Conservation (phyloP, 495 filamentous ascomycete genomes). For the Pseudevernia furfuracea region DNA sequence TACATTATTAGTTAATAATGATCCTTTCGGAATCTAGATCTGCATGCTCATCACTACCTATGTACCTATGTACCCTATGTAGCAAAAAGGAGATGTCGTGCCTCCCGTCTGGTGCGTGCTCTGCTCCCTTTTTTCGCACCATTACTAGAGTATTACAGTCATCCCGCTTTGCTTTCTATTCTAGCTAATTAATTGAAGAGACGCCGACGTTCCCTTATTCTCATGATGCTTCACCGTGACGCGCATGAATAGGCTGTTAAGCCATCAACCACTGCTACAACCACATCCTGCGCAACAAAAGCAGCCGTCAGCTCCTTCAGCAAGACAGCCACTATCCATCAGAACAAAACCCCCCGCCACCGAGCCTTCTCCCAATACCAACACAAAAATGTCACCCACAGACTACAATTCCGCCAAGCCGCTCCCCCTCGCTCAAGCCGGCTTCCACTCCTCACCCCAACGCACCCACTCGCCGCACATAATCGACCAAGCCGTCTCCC, state of each 20-base stretch:
- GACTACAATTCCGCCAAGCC: not conserved
- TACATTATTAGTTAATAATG: not conserved
- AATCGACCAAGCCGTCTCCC: slow-evolving; percentile 14
- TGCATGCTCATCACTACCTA: not conserved
- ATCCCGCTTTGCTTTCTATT: not conserved
- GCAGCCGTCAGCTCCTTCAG: not conserved
- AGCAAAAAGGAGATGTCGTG: not conserved
- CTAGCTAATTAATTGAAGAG: not conserved
- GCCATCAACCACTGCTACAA: not conserved
- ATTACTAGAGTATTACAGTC: not conserved
- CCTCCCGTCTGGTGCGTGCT: not conserved
- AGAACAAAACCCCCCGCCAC: not conserved
- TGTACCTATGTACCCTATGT: no score
- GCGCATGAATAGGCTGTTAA: slow-evolving; percentile 6
- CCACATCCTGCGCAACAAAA: not conserved
- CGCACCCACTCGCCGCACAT: slow-evolving; percentile 15
- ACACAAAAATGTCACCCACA: slow-evolving; percentile 1
- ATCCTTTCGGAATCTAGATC: not conserved
- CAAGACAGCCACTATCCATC: not conserved
- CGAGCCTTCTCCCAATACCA: not conserved
- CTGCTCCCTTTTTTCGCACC: not conserved
- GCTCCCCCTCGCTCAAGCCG: not conserved
- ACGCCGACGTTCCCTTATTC: not conserved
- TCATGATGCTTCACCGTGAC: not conserved
- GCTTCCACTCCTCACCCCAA: slow-evolving; percentile 1